These are phyloP conservation scores for Alternaria arbusti DNA, from an alignment of 2,329 filamentous ascomycete genomes.

Conservation along the genomic window DNA sequence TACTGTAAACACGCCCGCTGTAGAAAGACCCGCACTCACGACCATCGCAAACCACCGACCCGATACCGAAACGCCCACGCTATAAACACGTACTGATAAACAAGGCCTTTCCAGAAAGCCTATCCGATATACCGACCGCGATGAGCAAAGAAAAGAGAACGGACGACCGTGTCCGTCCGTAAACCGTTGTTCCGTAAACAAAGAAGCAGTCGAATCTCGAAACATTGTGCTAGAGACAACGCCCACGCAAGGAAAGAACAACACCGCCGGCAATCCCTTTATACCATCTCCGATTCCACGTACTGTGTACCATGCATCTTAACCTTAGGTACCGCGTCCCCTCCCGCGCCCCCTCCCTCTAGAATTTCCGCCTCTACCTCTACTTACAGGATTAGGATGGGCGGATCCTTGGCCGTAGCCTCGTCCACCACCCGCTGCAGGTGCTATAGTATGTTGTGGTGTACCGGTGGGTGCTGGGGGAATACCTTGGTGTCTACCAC, in stretches of 20 bases:
- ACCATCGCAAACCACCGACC: background rate
- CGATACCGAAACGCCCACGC: background rate
- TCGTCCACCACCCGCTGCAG: background rate
- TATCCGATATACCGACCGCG: background rate
- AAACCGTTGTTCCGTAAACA: background rate
- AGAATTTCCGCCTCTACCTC: background rate
- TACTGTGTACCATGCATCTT: background rate
- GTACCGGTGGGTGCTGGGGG: too few relatives aligned
- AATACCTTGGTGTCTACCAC: too few relatives aligned
- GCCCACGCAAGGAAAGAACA: background rate
- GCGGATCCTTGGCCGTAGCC: background rate
- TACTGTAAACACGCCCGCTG: background rate
- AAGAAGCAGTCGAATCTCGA: background rate
- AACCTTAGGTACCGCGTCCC: background rate
- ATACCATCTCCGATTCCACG: background rate
- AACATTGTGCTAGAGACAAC: background rate
- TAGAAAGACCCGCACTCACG: background rate
- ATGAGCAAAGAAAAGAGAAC: background rate
- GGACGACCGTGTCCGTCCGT: background rate
- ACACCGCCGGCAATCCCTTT: background rate
- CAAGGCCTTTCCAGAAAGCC: background rate
- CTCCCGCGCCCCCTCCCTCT: background rate
- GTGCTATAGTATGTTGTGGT: background rate
- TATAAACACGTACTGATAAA: background rate
- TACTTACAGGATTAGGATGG: background rate